Evolutionary conservation across 306 rosid genomes (phyloP), one percentile per base, ranked within the genome.

Genomic region (Betula pendula): DNA sequence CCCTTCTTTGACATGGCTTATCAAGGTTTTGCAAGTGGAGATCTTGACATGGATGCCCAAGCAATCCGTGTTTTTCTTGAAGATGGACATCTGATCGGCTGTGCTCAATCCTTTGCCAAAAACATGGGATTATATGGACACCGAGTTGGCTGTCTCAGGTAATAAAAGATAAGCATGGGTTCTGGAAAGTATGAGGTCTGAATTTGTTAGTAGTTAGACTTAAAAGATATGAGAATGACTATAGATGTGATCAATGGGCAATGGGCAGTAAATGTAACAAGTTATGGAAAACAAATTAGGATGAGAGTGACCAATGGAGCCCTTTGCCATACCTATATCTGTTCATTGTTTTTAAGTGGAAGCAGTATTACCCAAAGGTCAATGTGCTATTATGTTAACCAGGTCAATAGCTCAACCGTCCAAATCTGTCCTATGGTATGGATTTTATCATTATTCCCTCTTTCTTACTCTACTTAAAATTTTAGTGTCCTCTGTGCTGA

Each of bases 21-120:
- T 69, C 87, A 84, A 77, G 87, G 87, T 25, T 81, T 84, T 77
- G 82, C 85, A 35, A 84, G 82, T 42, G 87, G 87, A 53, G 78
- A 77, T 63, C 82, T 84, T 70, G 87, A 84, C 14, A 31, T 29
- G 55, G 87, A 84, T 70, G 80, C 87, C 44, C 75, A 63, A 77
- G 70, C 85, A 12, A 77, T 84, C 42, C 79, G 69, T 24, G 68
- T 81, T 22, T 84, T 84, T 62, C 43, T 77, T 60, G 85, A 74
- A 33, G 87, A 84, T 35, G 87, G 85, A 24, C 77, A 77, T 70
- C n/a, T 68, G 1, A 20, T 77, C 6, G 85, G 82, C 43, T 81
- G 80, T 77, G 87, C 87, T 77, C 87, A 84, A n/a, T 80, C 85
- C 27, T 84, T 60, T 56, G 72, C 87, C 10, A 84, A 84, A 81